Percentiles rank a stretch among this genome's conserved stretches.
These are phyloP conservation scores for Debaryomyces prosopidis DNA, from an alignment of 805 yeast genomes.

Conservation along the genomic window DNA sequence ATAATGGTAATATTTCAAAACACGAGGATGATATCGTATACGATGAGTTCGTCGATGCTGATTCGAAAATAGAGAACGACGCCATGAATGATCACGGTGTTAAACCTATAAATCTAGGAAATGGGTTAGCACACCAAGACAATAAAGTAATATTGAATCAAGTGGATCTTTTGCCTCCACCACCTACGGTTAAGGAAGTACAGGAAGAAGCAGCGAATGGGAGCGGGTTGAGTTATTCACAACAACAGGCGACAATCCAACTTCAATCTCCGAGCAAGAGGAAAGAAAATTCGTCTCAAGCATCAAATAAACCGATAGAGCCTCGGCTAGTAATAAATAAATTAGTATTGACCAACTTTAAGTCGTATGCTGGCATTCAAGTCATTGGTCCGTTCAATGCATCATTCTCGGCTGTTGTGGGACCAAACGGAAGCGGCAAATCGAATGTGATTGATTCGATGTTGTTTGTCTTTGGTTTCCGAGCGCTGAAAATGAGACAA, in stretches of 20 bases:
- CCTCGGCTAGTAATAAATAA: constrained; percentile 74
- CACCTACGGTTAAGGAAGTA: background rate
- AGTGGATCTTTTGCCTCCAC: background rate
- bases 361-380: constrained; percentile 93
- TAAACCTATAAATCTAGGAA: background rate
- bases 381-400: constrained; percentile 92
- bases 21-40: background rate
- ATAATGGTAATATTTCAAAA: background rate
- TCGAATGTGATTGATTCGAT: constrained; percentile 96
- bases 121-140: background rate
- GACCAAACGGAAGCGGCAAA: constrained; percentile 98
- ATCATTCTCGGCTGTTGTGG: constrained; percentile 95
- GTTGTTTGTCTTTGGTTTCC: constrained; percentile 93
- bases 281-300: constrained; percentile 14
- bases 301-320: constrained; percentile 21
- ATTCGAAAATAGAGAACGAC: background rate
- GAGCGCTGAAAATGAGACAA: constrained; percentile 96
- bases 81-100: background rate
- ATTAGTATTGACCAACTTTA: constrained; percentile 79
- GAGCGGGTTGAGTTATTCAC: constrained; percentile 23
- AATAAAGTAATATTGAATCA: background rate
- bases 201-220: background rate
- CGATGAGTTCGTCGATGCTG: background rate
- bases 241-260: constrained; percentile 24
- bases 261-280: constrained; percentile 31